Conservation (phyloP, 1,284 basidiomycete genomes). For the Xanthoconium separans region DNA sequence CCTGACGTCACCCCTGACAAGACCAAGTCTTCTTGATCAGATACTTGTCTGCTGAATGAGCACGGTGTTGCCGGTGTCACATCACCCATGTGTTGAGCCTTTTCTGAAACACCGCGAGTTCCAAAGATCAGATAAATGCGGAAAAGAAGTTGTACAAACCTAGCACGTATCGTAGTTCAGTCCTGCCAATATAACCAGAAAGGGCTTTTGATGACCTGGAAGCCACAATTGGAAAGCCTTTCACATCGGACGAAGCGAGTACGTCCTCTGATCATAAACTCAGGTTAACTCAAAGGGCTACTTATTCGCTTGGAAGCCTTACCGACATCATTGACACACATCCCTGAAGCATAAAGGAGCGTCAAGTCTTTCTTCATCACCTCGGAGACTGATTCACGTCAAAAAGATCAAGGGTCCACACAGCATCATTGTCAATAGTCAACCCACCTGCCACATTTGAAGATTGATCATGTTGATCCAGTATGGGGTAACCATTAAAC, state of each 20-base stretch:
- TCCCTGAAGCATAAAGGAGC: constrained; percentile 72
- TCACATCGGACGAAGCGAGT: constrained; percentile 70
- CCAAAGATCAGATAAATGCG: neutral
- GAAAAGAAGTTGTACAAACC: constrained; percentile 42
- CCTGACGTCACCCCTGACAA: constrained; percentile 49
- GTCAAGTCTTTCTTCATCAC: constrained; percentile 86
- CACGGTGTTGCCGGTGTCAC: constrained; percentile 69
- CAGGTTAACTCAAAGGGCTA: neutral
- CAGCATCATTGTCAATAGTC: constrained; percentile 1
- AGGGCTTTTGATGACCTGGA: constrained; percentile 55
- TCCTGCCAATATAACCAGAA: constrained; percentile 86
- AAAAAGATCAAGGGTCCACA: constrained; percentile 5
- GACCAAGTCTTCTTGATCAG: constrained; percentile 47
- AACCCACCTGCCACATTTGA: constrained; percentile 81
- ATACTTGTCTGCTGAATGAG: constrained; percentile 55
- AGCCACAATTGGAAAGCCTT: constrained; percentile 90
- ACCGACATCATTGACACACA: constrained; percentile 80
- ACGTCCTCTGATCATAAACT: constrained; percentile 54
- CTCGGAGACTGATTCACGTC: constrained; percentile 62
- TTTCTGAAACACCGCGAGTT: constrained; percentile 48
- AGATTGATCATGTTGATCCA: constrained; percentile 90
- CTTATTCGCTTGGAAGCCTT: constrained; percentile 28
- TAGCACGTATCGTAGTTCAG: constrained; percentile 84
- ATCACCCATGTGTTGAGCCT: constrained; percentile 61
- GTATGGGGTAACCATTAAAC: constrained; percentile 96